A percentile compares a stretch with the other conserved stretches of the same genome.
phyloP scores from a whole-genome alignment of 176 grass and related monocot species.

The Eragrostis curvula region DNA sequence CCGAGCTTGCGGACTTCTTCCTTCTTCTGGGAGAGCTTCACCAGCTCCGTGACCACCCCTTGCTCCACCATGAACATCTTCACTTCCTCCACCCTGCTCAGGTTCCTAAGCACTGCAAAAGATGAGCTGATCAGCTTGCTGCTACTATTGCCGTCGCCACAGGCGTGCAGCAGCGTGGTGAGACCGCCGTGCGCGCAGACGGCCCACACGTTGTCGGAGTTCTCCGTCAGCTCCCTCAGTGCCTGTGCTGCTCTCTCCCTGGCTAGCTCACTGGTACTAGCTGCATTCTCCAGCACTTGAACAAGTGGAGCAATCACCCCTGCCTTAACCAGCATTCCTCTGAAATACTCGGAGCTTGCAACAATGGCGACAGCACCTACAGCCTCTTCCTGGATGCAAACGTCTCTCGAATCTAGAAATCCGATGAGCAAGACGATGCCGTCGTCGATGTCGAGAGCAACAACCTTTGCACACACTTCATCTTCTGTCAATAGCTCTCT shows the following conservation, averaged over 20 bases:
- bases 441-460: constrained; percentile 61
- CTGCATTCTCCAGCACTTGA: constrained; percentile 59
- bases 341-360: constrained; percentile 52
- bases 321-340: constrained; percentile 63
- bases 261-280: constrained; percentile 32
- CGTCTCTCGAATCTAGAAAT: constrained; percentile 62
- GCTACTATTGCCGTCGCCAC: constrained; percentile 31
- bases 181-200: constrained; percentile 86
- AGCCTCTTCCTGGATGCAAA: constrained; percentile 61
- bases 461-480: constrained; percentile 56
- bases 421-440: constrained; percentile 64
- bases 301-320: constrained; percentile 73
- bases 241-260: constrained; percentile 64
- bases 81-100: constrained; percentile 78
- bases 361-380: constrained; percentile 56
- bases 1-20: constrained; percentile 61
- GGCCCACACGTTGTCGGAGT: constrained; percentile 96
- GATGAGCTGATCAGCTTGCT: constrained; percentile 58
- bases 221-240: constrained; percentile 79
- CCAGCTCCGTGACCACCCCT: constrained; percentile 61
- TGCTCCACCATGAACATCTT: constrained; percentile 83
- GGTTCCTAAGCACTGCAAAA: constrained; percentile 74
- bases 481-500: constrained; percentile 70
- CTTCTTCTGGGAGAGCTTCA: constrained; percentile 68
- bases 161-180: constrained; percentile 63